Percentiles rank a stretch among this genome's conserved stretches.
phyloP scores from a whole-genome alignment of 768 basidiomycete genomes.

The Boletus huronensis region DNA sequence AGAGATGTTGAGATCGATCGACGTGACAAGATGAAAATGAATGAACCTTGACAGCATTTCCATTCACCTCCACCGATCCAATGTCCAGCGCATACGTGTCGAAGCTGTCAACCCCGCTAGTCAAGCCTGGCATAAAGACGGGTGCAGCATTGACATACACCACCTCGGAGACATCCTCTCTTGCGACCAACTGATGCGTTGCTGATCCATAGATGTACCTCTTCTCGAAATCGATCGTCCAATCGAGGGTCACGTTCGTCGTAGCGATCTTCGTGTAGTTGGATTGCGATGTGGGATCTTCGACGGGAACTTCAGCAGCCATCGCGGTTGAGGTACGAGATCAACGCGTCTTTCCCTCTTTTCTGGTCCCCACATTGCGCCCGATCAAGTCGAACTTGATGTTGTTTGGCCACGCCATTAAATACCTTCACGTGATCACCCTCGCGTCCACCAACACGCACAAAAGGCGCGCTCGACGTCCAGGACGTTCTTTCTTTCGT shows the following conservation, averaged over 20 bases:
- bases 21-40: constrained; percentile 14
- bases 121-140: neutral
- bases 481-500: neutral
- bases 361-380: no score
- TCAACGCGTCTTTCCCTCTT: neutral
- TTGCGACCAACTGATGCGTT: constrained; percentile 41
- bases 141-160: constrained; percentile 32
- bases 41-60: constrained; percentile 45
- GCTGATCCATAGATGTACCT: constrained; percentile 47
- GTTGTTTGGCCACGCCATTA: neutral
- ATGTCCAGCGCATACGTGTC: constrained; percentile 58
- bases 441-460: neutral
- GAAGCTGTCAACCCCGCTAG: constrained; percentile 32
- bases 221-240: constrained; percentile 53
- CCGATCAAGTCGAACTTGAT: no score
- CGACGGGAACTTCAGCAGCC: constrained; percentile 10
- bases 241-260: constrained; percentile 49
- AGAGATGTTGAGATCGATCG: neutral
- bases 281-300: constrained; percentile 52
- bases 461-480: neutral
- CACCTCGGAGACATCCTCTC: constrained; percentile 38
- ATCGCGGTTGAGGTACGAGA: neutral
- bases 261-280: constrained; percentile 52
- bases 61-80: constrained; percentile 45
- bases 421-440: neutral